Evolutionary conservation across 306 rosid species (phyloP), one percentile per base, ranked within the genome.

Genomic region (Echinosophora koreensis): DNA sequence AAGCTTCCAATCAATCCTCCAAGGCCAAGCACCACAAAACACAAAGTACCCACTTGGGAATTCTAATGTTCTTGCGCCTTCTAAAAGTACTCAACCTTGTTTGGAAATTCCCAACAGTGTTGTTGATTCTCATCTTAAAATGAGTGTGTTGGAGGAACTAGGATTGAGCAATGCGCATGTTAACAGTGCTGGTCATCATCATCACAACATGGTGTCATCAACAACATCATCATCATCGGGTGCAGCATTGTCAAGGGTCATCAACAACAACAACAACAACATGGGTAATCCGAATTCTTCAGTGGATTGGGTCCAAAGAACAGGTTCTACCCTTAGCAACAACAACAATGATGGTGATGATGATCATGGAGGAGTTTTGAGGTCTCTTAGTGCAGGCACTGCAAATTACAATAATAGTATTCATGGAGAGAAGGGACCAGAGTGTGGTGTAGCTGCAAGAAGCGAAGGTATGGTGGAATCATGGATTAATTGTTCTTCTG

Each of bases 401-500:
- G 72, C 44, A 69, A 69, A 65, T 66, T 71, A 77, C 68, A 60
- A 67, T 68, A 61, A 50, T 44, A 72, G 17, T 66, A 32, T 79
- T 77, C 85, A 84, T 22, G 89, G 88, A 47, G 86, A 85, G 44
- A 90, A 83, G 15, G 89, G 80, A 71, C 73, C 87, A 2, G 92
- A 89, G 57, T 76, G 88, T 72, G 70, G 34, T 10, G 81, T 73
- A 2, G 59, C 85, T 39, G 70, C 84, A 10, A 85, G 97, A 79
- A 84, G 77, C 51, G 97, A 88, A 96, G 97, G 97, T 91, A 96
- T 90, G 87, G 86, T 90, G 77, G 97, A 96, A 85, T 86, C 99
- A 34, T 92, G 98, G 97, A 92, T 96, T 73, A 86, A 83, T 88
- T 92, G 96, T 86, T 95, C 99, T 57, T 90, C 99, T 27, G 97